Base-by-base conservation (phyloP, 2,329 filamentous ascomycete species). In the Paraconiothyrium brasiliense region DNA sequence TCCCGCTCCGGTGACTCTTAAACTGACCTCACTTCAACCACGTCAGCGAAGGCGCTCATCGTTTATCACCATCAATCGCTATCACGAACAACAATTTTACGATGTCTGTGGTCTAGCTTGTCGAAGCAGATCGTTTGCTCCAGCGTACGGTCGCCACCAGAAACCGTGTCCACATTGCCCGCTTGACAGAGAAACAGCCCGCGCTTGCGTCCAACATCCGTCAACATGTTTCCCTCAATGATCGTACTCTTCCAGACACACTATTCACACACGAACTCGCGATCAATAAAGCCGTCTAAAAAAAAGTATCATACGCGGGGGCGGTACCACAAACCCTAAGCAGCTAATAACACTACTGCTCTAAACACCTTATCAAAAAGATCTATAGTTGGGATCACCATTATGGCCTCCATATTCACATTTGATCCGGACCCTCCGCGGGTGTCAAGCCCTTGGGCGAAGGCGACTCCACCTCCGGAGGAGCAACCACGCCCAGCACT, bases 381-480 rank as follows among this genome's bases (percentile, higher is more conserved):
- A 22, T 20, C 43, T 22, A 8, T 35, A n/a, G 54, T 39, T 41
- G 55, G 2, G n/a, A 3, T 16, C 59, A 50, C 46, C 34, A 64
- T 43, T 11, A 96, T 95, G 92, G 94, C 95, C 61, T 97, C 94
- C 13, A 92, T 99, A 69, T 99, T 99, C 77, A 97, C 94, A 0
- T 99, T 92, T 76, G 93, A 97, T 64, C 89, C 92, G 2, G 91
- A 97, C 67, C 92, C 93, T 49, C 92, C 92, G 1, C 85, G 92
- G 77, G 93, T 98, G 39, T 90, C 92, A 14, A 98, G 94, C 20
- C 95, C 95, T 16, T 99, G 95, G 95, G 86, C 90, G 55, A 55
- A 54, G 24, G 61, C 54, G n/a, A 87, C 84, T 11, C 85, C 89
- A 76, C 81, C 71, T 3, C 60, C 64, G 72, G 62, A 49, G 62